Conservation (phyloP, 345 rosid genomes). For the Salix brachista region DNA sequence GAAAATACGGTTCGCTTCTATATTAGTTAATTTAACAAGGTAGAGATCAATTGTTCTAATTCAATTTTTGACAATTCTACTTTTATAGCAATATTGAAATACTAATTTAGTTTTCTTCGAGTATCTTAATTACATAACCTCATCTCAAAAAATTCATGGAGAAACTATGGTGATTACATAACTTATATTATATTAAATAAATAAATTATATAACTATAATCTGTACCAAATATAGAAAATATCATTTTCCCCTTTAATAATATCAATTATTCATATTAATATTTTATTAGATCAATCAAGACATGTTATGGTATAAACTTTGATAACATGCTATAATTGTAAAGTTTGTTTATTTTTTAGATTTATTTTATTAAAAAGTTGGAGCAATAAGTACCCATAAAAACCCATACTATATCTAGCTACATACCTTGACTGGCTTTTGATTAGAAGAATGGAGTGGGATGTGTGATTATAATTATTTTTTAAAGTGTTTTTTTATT, state of each 20-base stretch:
- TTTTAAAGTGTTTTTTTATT: no score
- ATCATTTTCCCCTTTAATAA: background rate
- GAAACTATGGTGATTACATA: background rate
- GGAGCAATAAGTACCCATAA: background rate
- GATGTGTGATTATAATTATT: rapidly evolving
- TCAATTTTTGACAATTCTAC: background rate
- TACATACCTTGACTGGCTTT: background rate
- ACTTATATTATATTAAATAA: background rate
- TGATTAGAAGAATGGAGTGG: no score
- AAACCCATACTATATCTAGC: background rate
- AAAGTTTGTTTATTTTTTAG: background rate
- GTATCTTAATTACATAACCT: background rate
- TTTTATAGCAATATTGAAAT: no score
- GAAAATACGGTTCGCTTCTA: no score
- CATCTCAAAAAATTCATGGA: background rate
- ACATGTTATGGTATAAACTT: background rate
- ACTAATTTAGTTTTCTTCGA: background rate
- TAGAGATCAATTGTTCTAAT: background rate
- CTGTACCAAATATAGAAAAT: background rate
- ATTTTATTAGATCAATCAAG: background rate
- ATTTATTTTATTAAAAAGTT: background rate
- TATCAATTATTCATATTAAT: background rate
- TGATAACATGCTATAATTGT: background rate
- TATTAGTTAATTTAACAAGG: background rate
- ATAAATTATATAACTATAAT: background rate